Evolutionary conservation across 192 early-diverging fungal genomes (phyloP), one percentile per base, ranked within the genome.

Genomic region (Coemansia furcata): DNA sequence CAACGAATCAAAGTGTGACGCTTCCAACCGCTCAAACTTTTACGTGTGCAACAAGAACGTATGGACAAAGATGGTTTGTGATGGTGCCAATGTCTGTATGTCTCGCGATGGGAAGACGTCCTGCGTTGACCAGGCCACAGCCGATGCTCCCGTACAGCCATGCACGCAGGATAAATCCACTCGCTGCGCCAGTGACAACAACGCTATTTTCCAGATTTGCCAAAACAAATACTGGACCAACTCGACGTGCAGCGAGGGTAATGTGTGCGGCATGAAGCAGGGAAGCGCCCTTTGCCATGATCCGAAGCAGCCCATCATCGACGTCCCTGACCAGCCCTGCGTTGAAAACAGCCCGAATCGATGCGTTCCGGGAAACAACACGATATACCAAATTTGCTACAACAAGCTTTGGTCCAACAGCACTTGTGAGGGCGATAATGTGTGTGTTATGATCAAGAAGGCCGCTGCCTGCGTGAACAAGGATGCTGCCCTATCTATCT

Each of bases 1-100:
- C n/a, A 82, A 77, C 38, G 43, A 72, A 1, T 77, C 80, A 44
- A 76, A 73, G 74, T 82, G 80, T 32, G 71, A 76, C 17, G 62
- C 39, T 2, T 35, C 42, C 19, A 58, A 66, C 43, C 47, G 36
- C 10, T 64, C 74, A 32, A 63, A 69, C 12, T 82, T 82, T 61
- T 71, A 63, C 35, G 71, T 69, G 68, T 82, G 80, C 43, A 40
- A 60, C 3, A 60, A 71, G 38, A 68, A 66, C 42, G 60, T 35
- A 23, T 82, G 80, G 80, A 46, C 50, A 37, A 71, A 74, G 35
- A 77, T 77, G 74, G 62, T 68, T 23, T 82, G 80, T 59, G 68
- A 74, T 6, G 71, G 65, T 39, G 52, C 14, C 42, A 82, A 77
- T 32, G 71, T 77, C 10, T 82, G 80, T 63, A 62, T 71, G 55